phyloP scores from a whole-genome alignment of 306 rosid species.

The Gastrolobium bilobum region DNA sequence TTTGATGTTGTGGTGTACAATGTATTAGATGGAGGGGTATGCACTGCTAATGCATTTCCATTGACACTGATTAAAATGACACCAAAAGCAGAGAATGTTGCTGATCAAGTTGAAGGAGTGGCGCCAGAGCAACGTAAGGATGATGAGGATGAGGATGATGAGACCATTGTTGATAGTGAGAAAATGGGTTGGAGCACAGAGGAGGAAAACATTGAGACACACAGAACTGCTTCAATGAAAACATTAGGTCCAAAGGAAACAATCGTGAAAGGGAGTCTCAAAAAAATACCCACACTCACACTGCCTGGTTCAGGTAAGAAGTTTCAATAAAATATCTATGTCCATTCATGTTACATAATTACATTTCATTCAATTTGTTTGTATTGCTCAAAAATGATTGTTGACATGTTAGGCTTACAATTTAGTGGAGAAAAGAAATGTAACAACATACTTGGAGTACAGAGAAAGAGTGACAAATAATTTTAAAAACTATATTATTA shows the following conservation, averaged over 20 bases:
- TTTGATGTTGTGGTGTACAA: constrained; percentile 58
- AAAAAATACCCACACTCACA: not conserved
- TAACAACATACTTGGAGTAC: not conserved
- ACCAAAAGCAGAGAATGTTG: constrained; percentile 36
- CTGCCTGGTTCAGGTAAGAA: constrained; percentile 46
- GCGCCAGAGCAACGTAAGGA: constrained; percentile 28
- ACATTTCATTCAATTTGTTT: not conserved
- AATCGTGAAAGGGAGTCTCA: constrained; percentile 6
- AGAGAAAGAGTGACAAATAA: not conserved
- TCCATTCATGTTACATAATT: not conserved
- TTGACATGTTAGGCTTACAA: not conserved
- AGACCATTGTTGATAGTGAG: constrained; percentile 50
- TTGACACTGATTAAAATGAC: constrained; percentile 46
- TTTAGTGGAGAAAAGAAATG: too few relatives aligned
- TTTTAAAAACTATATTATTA: not conserved
- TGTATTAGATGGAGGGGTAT: constrained; percentile 54
- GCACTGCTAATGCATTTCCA: constrained; percentile 53
- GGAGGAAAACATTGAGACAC: constrained; percentile 45
- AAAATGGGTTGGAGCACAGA: constrained; percentile 57
- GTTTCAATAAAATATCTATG: not conserved
- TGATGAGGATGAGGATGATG: constrained; percentile 27
- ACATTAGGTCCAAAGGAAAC: constrained; percentile 29
- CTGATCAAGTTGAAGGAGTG: constrained; percentile 33
- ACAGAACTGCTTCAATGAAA: constrained; percentile 7
- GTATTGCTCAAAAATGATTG: not conserved